phyloP scores from a whole-genome alignment of 495 filamentous ascomycete genomes.

The Xylaria longipes region DNA sequence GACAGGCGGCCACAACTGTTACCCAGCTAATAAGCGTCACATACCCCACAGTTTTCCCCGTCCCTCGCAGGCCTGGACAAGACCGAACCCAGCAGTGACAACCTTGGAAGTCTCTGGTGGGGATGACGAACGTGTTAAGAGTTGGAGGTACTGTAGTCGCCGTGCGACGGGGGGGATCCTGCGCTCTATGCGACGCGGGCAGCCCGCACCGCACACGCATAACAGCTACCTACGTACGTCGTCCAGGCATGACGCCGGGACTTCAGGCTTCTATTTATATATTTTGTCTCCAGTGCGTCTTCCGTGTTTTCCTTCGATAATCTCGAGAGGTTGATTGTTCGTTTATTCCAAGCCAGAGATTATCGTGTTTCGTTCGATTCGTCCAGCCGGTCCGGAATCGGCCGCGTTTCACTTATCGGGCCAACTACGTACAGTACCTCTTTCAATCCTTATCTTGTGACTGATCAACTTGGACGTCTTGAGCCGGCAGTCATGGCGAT shows the following conservation, averaged over 20 bases:
- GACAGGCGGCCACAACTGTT: conserved; percentile 5
- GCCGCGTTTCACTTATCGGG: conserved; percentile 12
- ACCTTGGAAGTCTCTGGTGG: conserved; percentile 17
- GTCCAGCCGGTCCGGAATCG: conserved; percentile 12
- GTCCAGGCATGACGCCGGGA: conserved; percentile 13
- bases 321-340: background rate
- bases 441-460: conserved; percentile 1
- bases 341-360: background rate
- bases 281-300: background rate
- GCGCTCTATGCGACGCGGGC: conserved; percentile 21
- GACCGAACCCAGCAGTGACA: background rate
- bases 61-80: background rate
- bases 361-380: conserved; percentile 4
- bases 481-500: conserved; percentile 59
- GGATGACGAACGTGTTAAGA: conserved; percentile 6
- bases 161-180: conserved; percentile 12
- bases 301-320: background rate
- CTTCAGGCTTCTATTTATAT: conserved; percentile 19
- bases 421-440: background rate
- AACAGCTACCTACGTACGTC: conserved; percentile 5
- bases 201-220: conserved; percentile 24
- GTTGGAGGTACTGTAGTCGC: background rate
- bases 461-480: background rate
- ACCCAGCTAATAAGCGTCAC: background rate
- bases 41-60: conserved; percentile 20